These are phyloP conservation scores for Dichotomopilus funicola DNA, from an alignment of 2,329 filamentous ascomycete genomes.

Conservation along the genomic window DNA sequence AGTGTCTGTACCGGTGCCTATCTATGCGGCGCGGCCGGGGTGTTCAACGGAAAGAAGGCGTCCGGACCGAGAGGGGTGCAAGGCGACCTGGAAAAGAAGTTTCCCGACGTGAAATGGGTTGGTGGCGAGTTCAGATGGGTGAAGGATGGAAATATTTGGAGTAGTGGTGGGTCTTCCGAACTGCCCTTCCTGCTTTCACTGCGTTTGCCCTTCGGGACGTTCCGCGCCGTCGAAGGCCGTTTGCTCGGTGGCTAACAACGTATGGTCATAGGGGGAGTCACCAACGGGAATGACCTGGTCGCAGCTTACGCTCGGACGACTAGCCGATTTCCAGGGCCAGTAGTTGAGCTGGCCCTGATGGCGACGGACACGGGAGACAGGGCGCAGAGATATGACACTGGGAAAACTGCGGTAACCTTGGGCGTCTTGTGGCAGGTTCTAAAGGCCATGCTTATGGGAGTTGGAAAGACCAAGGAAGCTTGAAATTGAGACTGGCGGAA, in stretches of 20 bases:
- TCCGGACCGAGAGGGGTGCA: constrained; percentile 44
- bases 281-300: constrained; percentile 51
- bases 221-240: neutral
- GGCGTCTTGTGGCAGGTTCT: constrained; percentile 34
- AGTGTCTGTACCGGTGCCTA: constrained; percentile 47
- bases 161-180: constrained; percentile 37
- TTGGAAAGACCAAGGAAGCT: constrained; percentile 13
- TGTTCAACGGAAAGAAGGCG: constrained; percentile 39
- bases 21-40: constrained; percentile 42
- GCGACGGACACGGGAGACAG: constrained; percentile 46
- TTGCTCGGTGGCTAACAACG: neutral
- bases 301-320: constrained; percentile 43
- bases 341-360: constrained; percentile 39
- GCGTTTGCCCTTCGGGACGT: neutral
- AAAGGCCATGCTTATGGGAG: constrained; percentile 29
- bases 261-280: constrained; percentile 41
- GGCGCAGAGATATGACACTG: constrained; percentile 36
- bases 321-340: constrained; percentile 36
- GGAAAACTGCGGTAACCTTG: constrained; percentile 30
- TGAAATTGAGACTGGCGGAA: neutral
- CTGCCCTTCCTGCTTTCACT: neutral
- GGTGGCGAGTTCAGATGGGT: constrained; percentile 45
- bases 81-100: constrained; percentile 32
- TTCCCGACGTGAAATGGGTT: constrained; percentile 35
- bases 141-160: constrained; percentile 49